Base-by-base conservation (phyloP, 257 asterid genomes). In the Capsicum pubescens region DNA sequence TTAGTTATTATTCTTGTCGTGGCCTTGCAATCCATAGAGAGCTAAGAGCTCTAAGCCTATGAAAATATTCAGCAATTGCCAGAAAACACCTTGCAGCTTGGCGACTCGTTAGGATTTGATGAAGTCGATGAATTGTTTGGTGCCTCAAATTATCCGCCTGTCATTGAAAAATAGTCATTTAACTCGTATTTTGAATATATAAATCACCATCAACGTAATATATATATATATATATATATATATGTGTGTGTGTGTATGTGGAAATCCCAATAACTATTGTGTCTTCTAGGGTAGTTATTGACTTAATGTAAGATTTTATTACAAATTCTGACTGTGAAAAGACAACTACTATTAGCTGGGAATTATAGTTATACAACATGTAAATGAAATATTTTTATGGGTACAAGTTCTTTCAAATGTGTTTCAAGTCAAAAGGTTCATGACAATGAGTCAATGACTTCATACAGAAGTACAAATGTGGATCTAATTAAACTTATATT, bases 31-130 rank as follows among this genome's bases (percentile, higher is more conserved):
- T 52, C 99, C 98, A 95, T 58, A 93, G 94, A 39, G 97, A 87
- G 90, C 98, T 95, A 83, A 95, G 97, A 82, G 97, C 89, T 0
- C 98, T 98, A 32, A 95, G 97, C 84, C 99, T 97, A 72, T 93
- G 94, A 60, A 92, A 93, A 84, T 93, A 94, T 85, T 95, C 99
- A 2, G 92, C 93, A 0, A 95, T 91, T 5, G 94, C 95, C 78
- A 95, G 86, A 80, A 93, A 90, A 76, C 99, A 93, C 86, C 93
- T 82, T 0, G 97, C 98, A 7, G 93, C 88, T 58, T 95, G 99
- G 26, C 90, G 92, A 79, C 91, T 89, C 0, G 95, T 93, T 71
- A 94, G 87, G 81, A 90, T 83, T 32, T 95, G 97, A 86, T 89
- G 93, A 76, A 95, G 89, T 84, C 94, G 89, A 83, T 90, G 94